A percentile compares a stretch with the other conserved stretches of the same genome.
Conservation (phyloP, 2,329 filamentous ascomycete genomes). For the Macrophomina tecta region DNA sequence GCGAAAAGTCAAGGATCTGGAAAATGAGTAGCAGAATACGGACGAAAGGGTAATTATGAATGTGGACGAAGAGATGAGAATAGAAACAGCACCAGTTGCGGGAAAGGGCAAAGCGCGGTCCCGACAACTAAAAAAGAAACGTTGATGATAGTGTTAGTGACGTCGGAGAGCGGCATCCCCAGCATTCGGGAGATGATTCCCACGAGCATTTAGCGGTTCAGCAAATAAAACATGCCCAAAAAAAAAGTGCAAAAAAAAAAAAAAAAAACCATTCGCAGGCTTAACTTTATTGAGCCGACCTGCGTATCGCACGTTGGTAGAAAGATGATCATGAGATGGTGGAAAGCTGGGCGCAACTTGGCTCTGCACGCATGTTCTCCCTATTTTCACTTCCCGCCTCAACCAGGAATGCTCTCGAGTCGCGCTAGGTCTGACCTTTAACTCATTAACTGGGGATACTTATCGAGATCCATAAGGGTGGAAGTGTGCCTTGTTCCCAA, state of each 20-base stretch:
- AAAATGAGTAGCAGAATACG: conserved; percentile 13
- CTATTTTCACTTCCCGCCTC: neutral
- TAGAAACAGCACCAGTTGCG: neutral
- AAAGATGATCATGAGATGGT: conserved; percentile 12
- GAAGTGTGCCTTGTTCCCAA: conserved; percentile 1
- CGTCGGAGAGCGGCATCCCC: neutral
- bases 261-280: conserved; percentile 1
- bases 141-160: neutral
- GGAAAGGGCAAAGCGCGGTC: neutral
- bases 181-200: conserved; percentile 17
- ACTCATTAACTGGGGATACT: conserved; percentile 1
- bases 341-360: neutral
- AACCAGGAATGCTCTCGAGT: conserved; percentile 4
- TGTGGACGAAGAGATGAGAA: neutral
- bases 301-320: neutral
- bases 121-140: conserved; percentile 1
- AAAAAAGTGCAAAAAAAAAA: neutral
- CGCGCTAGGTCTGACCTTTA: neutral
- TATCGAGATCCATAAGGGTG: conserved; percentile 15
- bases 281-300: neutral
- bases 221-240: neutral
- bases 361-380: neutral
- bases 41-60: neutral
- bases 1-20: neutral
- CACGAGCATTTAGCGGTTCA: neutral